Conservation (phyloP, 2,329 filamentous ascomycete genomes). For the Neopestalotiopsis sp. region DNA sequence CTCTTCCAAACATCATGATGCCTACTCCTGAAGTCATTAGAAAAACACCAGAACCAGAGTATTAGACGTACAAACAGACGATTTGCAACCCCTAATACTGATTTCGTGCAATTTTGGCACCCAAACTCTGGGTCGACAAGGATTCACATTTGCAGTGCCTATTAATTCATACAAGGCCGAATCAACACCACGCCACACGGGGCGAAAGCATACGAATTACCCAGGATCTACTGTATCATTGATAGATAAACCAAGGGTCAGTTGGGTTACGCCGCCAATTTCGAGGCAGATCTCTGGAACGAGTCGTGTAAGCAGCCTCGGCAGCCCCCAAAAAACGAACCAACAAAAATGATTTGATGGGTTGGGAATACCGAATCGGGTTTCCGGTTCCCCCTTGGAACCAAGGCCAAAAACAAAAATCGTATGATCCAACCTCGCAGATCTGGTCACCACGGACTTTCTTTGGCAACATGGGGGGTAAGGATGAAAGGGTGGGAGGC, state of each 20-base stretch:
- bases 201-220: neutral
- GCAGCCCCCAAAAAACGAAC: no score
- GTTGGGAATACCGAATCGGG: neutral
- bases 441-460: constrained; percentile 16
- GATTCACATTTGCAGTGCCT: neutral
- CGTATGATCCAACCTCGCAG: constrained; percentile 4
- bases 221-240: neutral
- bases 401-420: neutral
- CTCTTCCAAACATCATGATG: neutral
- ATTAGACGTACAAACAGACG: no score
- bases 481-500: no score
- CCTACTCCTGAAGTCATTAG: neutral
- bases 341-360: neutral
- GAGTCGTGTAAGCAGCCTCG: no score
- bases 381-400: neutral
- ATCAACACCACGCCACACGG: neutral
- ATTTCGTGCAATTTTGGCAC: neutral
- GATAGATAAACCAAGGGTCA: neutral
- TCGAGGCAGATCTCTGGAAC: no score
- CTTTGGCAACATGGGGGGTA: no score
- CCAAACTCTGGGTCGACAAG: neutral
- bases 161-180: neutral
- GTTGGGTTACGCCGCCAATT: no score
- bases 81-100: neutral
- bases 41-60: no score